phyloP scores from a whole-genome alignment of 768 basidiomycete species.

The Coprinopsis marcescibilis region DNA sequence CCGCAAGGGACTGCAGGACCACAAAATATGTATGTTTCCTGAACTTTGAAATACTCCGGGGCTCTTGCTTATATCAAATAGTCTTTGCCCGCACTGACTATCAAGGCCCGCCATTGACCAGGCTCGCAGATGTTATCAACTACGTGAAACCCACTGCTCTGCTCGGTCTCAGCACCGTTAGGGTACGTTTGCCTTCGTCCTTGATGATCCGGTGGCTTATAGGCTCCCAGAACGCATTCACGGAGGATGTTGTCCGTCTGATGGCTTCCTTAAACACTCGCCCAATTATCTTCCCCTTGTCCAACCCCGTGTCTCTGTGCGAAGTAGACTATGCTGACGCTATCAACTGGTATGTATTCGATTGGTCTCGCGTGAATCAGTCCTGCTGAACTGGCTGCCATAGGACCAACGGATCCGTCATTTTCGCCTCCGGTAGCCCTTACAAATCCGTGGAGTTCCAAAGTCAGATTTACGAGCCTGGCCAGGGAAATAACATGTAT shows the following conservation, averaged over 20 bases:
- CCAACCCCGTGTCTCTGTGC: conserved; percentile 60
- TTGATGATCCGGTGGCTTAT: background rate
- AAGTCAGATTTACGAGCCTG: conserved; percentile 50
- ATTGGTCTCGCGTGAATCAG: background rate
- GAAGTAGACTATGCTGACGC: conserved; percentile 61
- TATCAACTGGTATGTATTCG: conserved; percentile 40
- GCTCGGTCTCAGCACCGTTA: conserved; percentile 63
- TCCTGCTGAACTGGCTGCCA: background rate
- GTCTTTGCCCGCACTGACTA: conserved; percentile 73
- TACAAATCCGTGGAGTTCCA: conserved; percentile 49
- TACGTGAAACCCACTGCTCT: conserved; percentile 74
- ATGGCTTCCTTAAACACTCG: conserved; percentile 62
- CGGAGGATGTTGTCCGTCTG: conserved; percentile 49
- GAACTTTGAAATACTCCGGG: background rate
- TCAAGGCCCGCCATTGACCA: conserved; percentile 52
- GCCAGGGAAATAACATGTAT: conserved; percentile 82
- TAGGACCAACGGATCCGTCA: conserved; percentile 59
- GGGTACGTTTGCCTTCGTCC: conserved; percentile 21
- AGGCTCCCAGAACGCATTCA: conserved; percentile 50
- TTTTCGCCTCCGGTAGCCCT: conserved; percentile 73
- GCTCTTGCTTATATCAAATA: conserved; percentile 31
- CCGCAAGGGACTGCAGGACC: conserved; percentile 61
- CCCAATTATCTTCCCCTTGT: conserved; percentile 81
- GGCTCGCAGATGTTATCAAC: conserved; percentile 60
- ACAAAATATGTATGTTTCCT: conserved; percentile 70